Conservation (phyloP, 129 eudicot species). For the Flaveria bidentis region DNA sequence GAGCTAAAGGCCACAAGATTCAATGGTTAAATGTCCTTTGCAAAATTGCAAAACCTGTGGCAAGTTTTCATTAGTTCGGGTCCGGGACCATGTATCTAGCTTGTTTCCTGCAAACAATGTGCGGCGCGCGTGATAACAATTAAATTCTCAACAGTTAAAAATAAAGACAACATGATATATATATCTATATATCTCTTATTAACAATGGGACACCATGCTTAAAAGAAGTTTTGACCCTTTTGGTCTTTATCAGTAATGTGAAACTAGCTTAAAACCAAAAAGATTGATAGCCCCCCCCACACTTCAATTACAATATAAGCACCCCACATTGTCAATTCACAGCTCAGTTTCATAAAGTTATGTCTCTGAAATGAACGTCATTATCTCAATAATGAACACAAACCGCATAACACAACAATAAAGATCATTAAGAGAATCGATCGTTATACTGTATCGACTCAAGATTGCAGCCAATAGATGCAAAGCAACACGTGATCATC, state of each 20-base stretch:
- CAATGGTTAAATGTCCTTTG: conserved; percentile 6
- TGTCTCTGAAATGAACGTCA: conserved; percentile 24
- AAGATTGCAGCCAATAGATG: conserved; percentile 17
- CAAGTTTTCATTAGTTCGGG: conserved; percentile 11
- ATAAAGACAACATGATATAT: not conserved
- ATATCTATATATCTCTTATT: conserved; percentile 1
- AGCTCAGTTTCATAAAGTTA: conserved; percentile 18
- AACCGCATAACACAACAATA: not conserved
- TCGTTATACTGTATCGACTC: conserved; percentile 12
- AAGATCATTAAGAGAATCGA: not conserved
- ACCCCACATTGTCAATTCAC: conserved; percentile 22
- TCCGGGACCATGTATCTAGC: conserved; percentile 24
- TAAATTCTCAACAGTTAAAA: conserved; percentile 7
- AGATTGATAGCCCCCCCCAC: conserved; percentile 21
- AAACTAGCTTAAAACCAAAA: conserved; percentile 14
- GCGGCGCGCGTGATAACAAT: not conserved
- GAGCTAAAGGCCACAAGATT: conserved; percentile 28
- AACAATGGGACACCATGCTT: conserved; percentile 11
- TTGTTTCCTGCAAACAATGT: conserved; percentile 25
- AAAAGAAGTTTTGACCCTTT: not conserved
- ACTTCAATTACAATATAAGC: not conserved
- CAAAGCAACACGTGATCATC: not conserved
- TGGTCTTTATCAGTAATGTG: not conserved
- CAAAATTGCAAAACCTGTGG: conserved; percentile 9
- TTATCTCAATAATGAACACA: conserved; percentile 31